Conservation (phyloP, 257 asterid genomes). For the Solanum sejunctum region DNA sequence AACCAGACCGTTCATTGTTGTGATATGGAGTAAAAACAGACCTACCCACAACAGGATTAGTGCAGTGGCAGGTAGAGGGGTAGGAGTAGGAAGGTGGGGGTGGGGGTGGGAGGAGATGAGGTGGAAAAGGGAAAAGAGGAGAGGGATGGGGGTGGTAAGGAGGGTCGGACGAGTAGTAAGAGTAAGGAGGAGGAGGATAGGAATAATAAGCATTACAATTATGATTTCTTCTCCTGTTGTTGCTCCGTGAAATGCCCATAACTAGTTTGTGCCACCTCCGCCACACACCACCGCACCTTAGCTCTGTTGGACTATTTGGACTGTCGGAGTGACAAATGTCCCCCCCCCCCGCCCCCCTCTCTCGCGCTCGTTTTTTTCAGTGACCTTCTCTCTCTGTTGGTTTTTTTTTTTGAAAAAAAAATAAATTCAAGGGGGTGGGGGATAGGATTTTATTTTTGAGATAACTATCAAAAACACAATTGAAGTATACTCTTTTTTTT, state of each 20-base stretch:
- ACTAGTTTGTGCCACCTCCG: not conserved
- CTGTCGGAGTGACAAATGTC: not conserved
- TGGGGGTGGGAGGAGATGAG: conserved; percentile 19
- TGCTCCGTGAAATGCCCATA: conserved; percentile 8
- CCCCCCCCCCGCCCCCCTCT: not conserved
- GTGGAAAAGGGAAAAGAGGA: conserved; percentile 16
- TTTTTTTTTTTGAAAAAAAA: too few species aligned
- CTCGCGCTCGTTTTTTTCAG: not conserved
- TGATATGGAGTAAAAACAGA: conserved; percentile 24
- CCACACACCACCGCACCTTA: not conserved
- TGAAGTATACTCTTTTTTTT: too few species aligned
- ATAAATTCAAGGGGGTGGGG: too few species aligned
- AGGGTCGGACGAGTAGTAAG: conserved; percentile 13
- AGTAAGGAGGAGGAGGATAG: conserved; percentile 7
- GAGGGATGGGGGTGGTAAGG: conserved; percentile 29
- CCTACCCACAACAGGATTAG: conserved; percentile 31
- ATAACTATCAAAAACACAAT: too few species aligned
- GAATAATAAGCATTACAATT: conserved; percentile 1
- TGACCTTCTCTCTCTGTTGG: not conserved
- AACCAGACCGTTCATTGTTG: conserved; percentile 12
- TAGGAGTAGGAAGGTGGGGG: conserved; percentile 21
- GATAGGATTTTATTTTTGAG: not conserved
- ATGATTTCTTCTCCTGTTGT: conserved; percentile 2
- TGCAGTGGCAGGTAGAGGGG: conserved; percentile 25
- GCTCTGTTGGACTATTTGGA: not conserved